Evolutionary conservation across 192 early-diverging fungal species (phyloP), one percentile per base, ranked within the genome.

Genomic region (Mortierella alpina): DNA sequence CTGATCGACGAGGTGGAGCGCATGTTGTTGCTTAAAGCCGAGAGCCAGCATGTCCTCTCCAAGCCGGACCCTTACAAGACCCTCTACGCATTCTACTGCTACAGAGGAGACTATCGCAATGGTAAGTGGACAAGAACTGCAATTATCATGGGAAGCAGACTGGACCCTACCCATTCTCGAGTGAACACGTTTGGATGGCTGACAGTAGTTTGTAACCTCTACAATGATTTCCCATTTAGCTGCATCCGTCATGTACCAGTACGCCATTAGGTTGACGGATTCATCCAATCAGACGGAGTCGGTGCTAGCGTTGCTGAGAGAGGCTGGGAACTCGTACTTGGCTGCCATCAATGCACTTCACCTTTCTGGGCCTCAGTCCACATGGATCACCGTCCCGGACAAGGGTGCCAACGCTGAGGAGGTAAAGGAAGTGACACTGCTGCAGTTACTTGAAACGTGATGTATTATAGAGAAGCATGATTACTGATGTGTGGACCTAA

Each of bases 261-360:
- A 80, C 56, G 77, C 68, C 6, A 58, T 49, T 18, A 54, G 70
- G 58, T 15, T 80, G 47, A 52, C 58, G 22, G 53, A 63, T 41
- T 44, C 48, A 12, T 49, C 59, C 2, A 52, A 68, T 20, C 7
- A 54, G 0, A 18, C 59, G 42, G 77, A 80, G 8, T 57, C 59
- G 0, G 66, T 63, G 40, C 18, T 22, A 9, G 8, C 14, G n/a
- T 49, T 72, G 11, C 58, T 67, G 22, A 39, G 45, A 4, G 70
- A 72, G 48, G 70, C 65, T 0, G 51, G 63, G 0, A 41, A 44
- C 1, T 51, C 77, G 7, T 72, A 67, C 55, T 18, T 80, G 53
- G 59, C 70, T 4, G 69, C 77, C 22, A 80, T 80, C 44, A 80
- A 80, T 47, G 52, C 70, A 11, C 70, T 80, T 18, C 66, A 80